Evolutionary conservation across 106 monocot species (phyloP), one percentile per base, ranked within the genome.

Genomic region (Dendrobium catenatum): DNA sequence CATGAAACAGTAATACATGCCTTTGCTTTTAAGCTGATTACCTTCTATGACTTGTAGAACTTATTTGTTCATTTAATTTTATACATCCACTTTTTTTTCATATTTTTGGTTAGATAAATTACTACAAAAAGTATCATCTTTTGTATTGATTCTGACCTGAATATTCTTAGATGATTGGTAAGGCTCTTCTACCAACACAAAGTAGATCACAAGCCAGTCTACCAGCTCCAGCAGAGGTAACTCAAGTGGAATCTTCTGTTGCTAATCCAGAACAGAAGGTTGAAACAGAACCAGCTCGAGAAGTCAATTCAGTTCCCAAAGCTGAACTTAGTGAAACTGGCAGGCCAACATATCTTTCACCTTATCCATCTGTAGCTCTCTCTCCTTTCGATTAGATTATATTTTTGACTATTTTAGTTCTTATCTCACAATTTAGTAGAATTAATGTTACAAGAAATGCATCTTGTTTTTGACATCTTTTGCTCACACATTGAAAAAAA

Each of bases 151-250:
- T n/a, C 7, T 80, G 29, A 76, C 10, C 44, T 37, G 6, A 43
- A 66, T 49, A 49, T 77, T 67, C 56, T 78, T 75, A 92, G 92
- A 85, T 79, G 82, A 92, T 92, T 80, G 92, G 89, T 1, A 92
- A 89, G 79, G 83, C 86, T 61, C 80, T 92, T 78, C 87, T 88
- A 56, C 92, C 92, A 59, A 48, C 33, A 49, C 40, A 85, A 56
- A 78, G 13, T 27, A 81, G 37, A 33, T 42, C 55, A 15, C 81
- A 77, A 75, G 19, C 43, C 72, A 84, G 78, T 44, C 75, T 89
- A 42, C 84, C 92, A 55, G 75, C 86, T 80, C 84, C 84, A 37
- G 68, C 76, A 49, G 85, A 88, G 55, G 73, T 37, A 66, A 77
- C 9, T 4, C 27, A 72, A 79, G 85, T 80, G 20, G 24, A 82